Evolutionary conservation across 192 early-diverging fungal genomes (phyloP).

Genomic region (Linderina pennispora): DNA sequence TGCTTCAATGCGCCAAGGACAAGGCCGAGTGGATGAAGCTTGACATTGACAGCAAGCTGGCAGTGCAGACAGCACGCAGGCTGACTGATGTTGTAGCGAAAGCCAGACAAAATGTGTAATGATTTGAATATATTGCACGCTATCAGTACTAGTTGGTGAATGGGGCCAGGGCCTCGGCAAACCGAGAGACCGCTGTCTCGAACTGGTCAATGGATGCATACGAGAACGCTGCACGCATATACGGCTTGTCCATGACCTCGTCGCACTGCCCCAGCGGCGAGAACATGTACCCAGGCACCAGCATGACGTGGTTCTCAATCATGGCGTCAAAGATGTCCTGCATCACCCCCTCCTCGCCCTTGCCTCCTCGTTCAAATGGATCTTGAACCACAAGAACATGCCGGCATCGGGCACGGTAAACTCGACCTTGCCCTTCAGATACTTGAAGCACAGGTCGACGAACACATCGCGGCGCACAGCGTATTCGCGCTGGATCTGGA

Average conservation of each 20-base stretch:
- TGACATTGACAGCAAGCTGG: conserved; percentile 28
- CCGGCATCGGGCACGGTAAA: conserved; percentile 62
- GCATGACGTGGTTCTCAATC: conserved; percentile 61
- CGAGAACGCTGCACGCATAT: conserved; percentile 65
- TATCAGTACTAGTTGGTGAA: conserved; percentile 10
- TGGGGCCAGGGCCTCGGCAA: conserved; percentile 51
- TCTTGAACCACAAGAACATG: conserved; percentile 89
- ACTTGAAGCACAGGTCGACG: conserved; percentile 52
- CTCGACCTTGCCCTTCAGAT: conserved; percentile 55
- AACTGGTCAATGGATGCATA: conserved; percentile 57
- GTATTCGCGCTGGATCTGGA: conserved; percentile 69
- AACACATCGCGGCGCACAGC: conserved; percentile 62
- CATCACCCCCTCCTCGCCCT: conserved; percentile 46
- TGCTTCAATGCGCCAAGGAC: conserved; percentile 64
- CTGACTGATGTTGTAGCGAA: conserved; percentile 13
- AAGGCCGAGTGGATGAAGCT: conserved; percentile 69
- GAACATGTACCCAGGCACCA: conserved; percentile 63
- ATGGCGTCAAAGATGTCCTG: conserved; percentile 56
- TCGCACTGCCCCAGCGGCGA: conserved; percentile 46
- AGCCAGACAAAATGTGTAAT: background rate
- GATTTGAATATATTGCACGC: background rate
- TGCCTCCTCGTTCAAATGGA: conserved; percentile 38
- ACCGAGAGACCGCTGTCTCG: conserved; percentile 54
- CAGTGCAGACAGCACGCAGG: conserved; percentile 9
- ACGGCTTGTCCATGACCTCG: conserved; percentile 45